Percentiles rank a stretch among this genome's conserved stretches.
Conservation (phyloP, 306 rosid species). For the Luffa aegyptiaca region DNA sequence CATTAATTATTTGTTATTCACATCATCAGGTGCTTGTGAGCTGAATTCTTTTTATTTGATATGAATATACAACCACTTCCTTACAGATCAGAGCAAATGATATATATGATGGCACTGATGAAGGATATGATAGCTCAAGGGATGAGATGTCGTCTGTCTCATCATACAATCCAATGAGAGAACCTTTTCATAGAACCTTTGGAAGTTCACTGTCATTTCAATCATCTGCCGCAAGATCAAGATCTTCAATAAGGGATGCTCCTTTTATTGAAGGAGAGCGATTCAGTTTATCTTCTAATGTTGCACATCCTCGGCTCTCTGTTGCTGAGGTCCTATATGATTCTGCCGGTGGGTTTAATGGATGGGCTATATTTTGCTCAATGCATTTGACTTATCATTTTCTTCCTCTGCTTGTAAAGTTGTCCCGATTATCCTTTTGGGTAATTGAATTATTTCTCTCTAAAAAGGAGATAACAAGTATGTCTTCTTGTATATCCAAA, state of each 20-base stretch:
- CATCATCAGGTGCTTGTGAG: conserved; percentile 11
- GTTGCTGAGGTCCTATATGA: conserved; percentile 66
- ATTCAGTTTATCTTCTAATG: conserved; percentile 63
- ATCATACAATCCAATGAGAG: conserved; percentile 77
- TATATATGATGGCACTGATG: conserved; percentile 61
- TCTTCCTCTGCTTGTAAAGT: not conserved
- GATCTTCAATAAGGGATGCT: conserved; percentile 51
- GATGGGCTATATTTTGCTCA: conserved; percentile 8
- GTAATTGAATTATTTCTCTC: not conserved
- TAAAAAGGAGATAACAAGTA: not conserved
- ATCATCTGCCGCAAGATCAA: conserved; percentile 64
- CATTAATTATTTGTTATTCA: conserved; percentile 1
- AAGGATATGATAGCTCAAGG: conserved; percentile 88
- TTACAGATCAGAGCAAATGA: conserved; percentile 86
- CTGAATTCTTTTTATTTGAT: conserved; percentile 12
- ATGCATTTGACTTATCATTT: not conserved
- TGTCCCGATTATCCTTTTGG: not conserved
- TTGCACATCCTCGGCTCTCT: conserved; percentile 58
- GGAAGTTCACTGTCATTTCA: conserved; percentile 80
- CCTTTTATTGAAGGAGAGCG: conserved; percentile 46
- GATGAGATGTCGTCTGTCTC: conserved; percentile 93
- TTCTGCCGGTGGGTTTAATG: conserved; percentile 44
- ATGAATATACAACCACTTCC: conserved; percentile 15
- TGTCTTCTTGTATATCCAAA: not conserved
- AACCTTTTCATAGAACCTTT: conserved; percentile 49